Percentiles rank a stretch among this genome's conserved stretches.
These are phyloP conservation scores for Solanum ossicruentum DNA, from an alignment of 257 asterid species.

Conservation along the genomic window DNA sequence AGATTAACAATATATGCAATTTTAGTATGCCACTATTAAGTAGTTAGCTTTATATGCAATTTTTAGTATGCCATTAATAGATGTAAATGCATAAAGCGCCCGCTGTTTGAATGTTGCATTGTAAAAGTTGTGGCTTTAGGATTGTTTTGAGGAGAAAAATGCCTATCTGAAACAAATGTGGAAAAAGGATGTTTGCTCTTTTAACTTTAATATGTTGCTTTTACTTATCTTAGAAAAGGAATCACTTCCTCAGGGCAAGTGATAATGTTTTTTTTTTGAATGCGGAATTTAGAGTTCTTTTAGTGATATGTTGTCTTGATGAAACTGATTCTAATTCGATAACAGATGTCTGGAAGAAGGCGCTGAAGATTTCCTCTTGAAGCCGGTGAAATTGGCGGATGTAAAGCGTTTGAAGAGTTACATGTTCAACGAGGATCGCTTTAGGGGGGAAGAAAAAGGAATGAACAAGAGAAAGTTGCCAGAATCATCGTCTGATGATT, in stretches of 20 bases:
- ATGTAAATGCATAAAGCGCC: background rate
- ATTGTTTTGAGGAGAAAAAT: background rate
- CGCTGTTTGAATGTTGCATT: background rate
- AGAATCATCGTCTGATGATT: conserved; percentile 20
- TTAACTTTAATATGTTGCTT: background rate
- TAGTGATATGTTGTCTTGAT: background rate
- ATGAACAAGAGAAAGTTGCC: conserved; percentile 55
- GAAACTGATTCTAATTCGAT: background rate
- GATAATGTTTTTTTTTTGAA: background rate
- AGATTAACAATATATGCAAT: background rate
- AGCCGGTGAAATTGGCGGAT: conserved; percentile 74
- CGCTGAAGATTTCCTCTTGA: conserved; percentile 85
- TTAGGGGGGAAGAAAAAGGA: conserved; percentile 17
- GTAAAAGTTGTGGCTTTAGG: background rate
- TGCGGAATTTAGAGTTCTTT: background rate
- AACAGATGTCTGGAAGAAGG: conserved; percentile 92
- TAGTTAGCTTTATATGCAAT: background rate
- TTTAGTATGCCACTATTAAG: background rate
- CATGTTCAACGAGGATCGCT: conserved; percentile 60
- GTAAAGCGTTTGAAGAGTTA: conserved; percentile 61
- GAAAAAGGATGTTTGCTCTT: background rate
- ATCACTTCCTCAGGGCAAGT: background rate
- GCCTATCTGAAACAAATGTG: background rate
- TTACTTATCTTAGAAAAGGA: background rate
- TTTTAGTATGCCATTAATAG: background rate